Conservation (phyloP, 768 basidiomycete species). For the Rhodotorula taiwanensis region DNA sequence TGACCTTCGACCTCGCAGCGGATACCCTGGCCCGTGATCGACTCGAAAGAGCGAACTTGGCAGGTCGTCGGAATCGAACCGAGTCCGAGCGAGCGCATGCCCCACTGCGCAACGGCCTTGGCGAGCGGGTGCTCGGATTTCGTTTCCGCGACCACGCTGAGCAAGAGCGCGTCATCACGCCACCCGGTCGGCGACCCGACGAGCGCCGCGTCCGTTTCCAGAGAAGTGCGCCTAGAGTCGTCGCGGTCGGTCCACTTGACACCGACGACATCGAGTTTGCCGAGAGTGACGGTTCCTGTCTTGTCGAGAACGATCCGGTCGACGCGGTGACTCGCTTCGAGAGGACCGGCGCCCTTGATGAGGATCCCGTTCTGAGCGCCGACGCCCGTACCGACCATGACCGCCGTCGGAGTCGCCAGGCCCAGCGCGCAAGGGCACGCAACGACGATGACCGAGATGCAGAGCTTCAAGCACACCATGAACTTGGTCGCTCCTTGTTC, state of each 20-base stretch:
- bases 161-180: slow-evolving; percentile 55
- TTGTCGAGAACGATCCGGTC: slow-evolving; percentile 85
- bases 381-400: slow-evolving; percentile 98
- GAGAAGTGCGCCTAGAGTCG: background rate
- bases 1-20: slow-evolving; percentile 55
- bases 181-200: slow-evolving; percentile 9
- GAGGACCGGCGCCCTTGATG: slow-evolving; percentile 91
- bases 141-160: slow-evolving; percentile 79
- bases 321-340: slow-evolving; percentile 81
- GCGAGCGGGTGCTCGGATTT: slow-evolving; percentile 95
- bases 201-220: background rate
- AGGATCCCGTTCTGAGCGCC: slow-evolving; percentile 95
- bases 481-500: slow-evolving; percentile 71
- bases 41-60: slow-evolving; percentile 68
- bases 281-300: slow-evolving; percentile 92
- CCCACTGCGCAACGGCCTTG: slow-evolving; percentile 78
- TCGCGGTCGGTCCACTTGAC: slow-evolving; percentile 58
- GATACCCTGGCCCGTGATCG: slow-evolving; percentile 81
- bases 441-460: slow-evolving; percentile 95
- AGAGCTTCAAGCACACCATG: slow-evolving; percentile 88
- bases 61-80: slow-evolving; percentile 52
- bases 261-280: slow-evolving; percentile 76
- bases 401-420: slow-evolving; percentile 90
- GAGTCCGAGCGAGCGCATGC: slow-evolving; percentile 57
- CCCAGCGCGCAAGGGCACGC: slow-evolving; percentile 97